These are phyloP conservation scores for Scutellaria barbata DNA, from an alignment of 257 asterid genomes.

Conservation along the genomic window DNA sequence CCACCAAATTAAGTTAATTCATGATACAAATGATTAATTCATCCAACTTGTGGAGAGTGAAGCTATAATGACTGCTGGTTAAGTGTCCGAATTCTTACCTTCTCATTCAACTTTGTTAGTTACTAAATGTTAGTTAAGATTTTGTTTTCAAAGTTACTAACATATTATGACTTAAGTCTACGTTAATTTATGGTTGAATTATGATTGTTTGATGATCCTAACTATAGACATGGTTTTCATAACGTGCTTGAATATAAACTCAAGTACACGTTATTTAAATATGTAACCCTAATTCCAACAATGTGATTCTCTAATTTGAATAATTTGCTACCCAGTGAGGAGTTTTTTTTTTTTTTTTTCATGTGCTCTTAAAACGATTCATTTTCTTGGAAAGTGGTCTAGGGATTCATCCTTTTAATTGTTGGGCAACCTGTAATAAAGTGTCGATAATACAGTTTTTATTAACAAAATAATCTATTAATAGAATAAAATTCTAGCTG, in stretches of 20 bases:
- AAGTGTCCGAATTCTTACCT: conserved; percentile 1
- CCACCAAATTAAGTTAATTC: conserved; percentile 5
- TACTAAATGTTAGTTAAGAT: conserved; percentile 18
- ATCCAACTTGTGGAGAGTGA: conserved; percentile 13
- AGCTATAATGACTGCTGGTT: conserved; percentile 16
- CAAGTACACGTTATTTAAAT: conserved; percentile 36
- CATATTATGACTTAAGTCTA: conserved; percentile 24
- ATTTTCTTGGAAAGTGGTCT: conserved; percentile 41
- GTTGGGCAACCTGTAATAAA: too few relatives aligned
- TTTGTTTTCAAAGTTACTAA: conserved; percentile 20
- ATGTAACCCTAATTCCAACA: conserved; percentile 37
- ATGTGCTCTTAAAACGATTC: conserved; percentile 49
- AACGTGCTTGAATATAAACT: conserved; percentile 24
- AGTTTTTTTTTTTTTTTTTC: conserved; percentile 43
- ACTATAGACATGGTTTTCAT: not conserved
- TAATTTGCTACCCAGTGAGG: conserved; percentile 52
- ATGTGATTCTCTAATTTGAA: conserved; percentile 42
- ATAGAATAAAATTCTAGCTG: conserved; percentile 34
- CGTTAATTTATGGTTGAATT: conserved; percentile 16
- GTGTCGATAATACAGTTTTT: too few relatives aligned
- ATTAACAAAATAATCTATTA: too few relatives aligned
- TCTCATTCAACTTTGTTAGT: conserved; percentile 15
- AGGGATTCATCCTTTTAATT: conserved; percentile 32
- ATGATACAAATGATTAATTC: not conserved
- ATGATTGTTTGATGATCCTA: not conserved